These are phyloP conservation scores for Gamsiella multidivaricata DNA, from an alignment of 192 early-diverging fungal species.

Conservation along the genomic window DNA sequence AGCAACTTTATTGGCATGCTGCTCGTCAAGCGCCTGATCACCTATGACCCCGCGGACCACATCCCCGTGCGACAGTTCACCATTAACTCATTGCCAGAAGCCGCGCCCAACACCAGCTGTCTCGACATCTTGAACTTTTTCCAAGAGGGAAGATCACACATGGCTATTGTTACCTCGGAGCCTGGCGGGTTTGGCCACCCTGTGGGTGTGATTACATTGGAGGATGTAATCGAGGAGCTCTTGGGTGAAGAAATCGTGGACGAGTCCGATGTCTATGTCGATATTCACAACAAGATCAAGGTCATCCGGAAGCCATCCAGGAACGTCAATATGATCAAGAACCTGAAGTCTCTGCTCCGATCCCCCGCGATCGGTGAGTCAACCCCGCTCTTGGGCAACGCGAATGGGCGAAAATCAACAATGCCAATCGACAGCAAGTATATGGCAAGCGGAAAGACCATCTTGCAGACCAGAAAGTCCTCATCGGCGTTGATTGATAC, in stretches of 20 bases:
- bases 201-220: conserved; percentile 80
- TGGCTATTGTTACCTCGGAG: conserved; percentile 72
- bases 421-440: conserved; percentile 39
- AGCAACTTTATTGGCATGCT: conserved; percentile 81
- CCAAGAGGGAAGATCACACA: conserved; percentile 84
- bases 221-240: conserved; percentile 88
- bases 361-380: conserved; percentile 32
- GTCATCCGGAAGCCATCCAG: conserved; percentile 61
- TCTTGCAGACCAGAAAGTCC: conserved; percentile 17
- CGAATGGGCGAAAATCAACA: neutral
- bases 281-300: conserved; percentile 66
- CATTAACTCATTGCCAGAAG: conserved; percentile 63
- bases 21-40: conserved; percentile 79
- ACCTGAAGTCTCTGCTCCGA: conserved; percentile 26
- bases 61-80: conserved; percentile 70
- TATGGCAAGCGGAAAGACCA: conserved; percentile 49
- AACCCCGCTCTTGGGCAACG: conserved; percentile 10
- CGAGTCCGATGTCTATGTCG: conserved; percentile 77
- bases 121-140: conserved; percentile 86
- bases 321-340: conserved; percentile 47
- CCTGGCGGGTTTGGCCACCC: conserved; percentile 65
- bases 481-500: conserved; percentile 7
- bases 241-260: conserved; percentile 88
- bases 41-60: conserved; percentile 77
- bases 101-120: conserved; percentile 67